Percentiles rank a stretch among this genome's conserved stretches.
phyloP scores from a whole-genome alignment of 495 filamentous ascomycete species.

The Jackrogersella multiformis region DNA sequence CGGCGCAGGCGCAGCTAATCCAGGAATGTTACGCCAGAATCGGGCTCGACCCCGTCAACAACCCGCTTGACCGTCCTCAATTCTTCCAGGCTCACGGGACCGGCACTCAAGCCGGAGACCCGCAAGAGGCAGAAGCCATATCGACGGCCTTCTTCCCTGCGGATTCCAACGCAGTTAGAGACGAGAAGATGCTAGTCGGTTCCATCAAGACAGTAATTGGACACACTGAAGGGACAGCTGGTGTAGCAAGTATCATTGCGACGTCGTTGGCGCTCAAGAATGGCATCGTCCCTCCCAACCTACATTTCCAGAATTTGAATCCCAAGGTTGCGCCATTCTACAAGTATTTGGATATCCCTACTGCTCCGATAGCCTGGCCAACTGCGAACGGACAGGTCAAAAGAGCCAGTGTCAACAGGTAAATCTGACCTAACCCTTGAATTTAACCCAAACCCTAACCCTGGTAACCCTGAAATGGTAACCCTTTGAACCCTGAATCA shows the following conservation, averaged over 20 bases:
- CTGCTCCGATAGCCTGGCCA: conserved; percentile 51
- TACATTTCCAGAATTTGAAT: conserved; percentile 61
- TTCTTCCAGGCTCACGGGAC: conserved; percentile 65
- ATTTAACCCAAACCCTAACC: not conserved
- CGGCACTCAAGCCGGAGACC: conserved; percentile 54
- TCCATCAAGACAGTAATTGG: conserved; percentile 53
- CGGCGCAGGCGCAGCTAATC: conserved; percentile 63
- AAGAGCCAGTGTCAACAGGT: not conserved
- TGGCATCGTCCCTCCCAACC: conserved; percentile 62
- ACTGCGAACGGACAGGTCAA: not conserved
- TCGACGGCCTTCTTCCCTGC: not conserved
- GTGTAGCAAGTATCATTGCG: conserved; percentile 58
- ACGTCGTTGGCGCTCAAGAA: conserved; percentile 55
- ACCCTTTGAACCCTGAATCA: not conserved
- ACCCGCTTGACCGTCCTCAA: conserved; percentile 48
- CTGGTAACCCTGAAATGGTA: not conserved
- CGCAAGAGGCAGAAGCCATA: conserved; percentile 40
- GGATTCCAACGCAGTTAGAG: not conserved
- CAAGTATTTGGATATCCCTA: conserved; percentile 50
- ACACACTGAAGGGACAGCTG: conserved; percentile 48
- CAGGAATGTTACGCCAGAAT: conserved; percentile 55
- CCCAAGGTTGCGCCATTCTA: conserved; percentile 55
- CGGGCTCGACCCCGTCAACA: conserved; percentile 50
- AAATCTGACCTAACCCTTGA: not conserved
- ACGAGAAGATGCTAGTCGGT: not conserved